phyloP scores from a whole-genome alignment of 208 protist genomes.

The Crithidia brevicula region DNA sequence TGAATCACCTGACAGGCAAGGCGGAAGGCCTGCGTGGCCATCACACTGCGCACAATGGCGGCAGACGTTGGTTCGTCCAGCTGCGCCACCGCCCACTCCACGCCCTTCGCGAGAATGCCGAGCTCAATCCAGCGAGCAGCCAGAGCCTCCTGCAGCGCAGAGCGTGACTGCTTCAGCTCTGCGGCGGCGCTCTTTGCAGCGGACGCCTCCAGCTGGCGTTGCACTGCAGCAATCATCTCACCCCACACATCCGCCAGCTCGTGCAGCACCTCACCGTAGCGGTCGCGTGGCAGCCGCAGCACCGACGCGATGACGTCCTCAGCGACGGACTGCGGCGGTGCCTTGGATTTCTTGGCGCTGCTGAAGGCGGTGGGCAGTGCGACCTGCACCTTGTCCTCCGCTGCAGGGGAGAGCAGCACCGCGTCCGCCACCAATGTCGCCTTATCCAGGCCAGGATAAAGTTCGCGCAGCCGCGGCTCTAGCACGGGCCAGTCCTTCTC shows the following conservation, averaged over 20 bases:
- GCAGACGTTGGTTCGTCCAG: slow-evolving; percentile 45
- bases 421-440: slow-evolving; percentile 44
- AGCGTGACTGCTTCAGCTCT: slow-evolving; percentile 44
- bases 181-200: slow-evolving; percentile 39
- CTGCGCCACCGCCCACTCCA: slow-evolving; percentile 55
- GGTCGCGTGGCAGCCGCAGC: slow-evolving; percentile 37
- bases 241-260: slow-evolving; percentile 46
- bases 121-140: slow-evolving; percentile 51
- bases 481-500: slow-evolving; percentile 53
- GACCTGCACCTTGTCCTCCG: slow-evolving; percentile 32
- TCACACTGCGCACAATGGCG: slow-evolving; percentile 44
- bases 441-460: slow-evolving; percentile 54
- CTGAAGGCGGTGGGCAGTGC: slow-evolving; percentile 29
- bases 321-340: slow-evolving; percentile 3
- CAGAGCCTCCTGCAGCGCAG: slow-evolving; percentile 45
- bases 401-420: slow-evolving; percentile 42
- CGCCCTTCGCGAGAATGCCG: slow-evolving; percentile 46
- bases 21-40: slow-evolving; percentile 40
- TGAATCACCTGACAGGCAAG: slow-evolving; percentile 49
- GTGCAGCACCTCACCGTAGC: slow-evolving; percentile 40
- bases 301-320: slow-evolving; percentile 27
- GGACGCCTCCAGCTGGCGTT: slow-evolving; percentile 36
- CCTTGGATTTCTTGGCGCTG: slow-evolving; percentile 17
- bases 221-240: slow-evolving; percentile 37
- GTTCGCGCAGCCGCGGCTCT: slow-evolving; percentile 46